Evolutionary conservation across 2,329 filamentous ascomycete species (phyloP).

Genomic region (Colletotrichum sp.): DNA sequence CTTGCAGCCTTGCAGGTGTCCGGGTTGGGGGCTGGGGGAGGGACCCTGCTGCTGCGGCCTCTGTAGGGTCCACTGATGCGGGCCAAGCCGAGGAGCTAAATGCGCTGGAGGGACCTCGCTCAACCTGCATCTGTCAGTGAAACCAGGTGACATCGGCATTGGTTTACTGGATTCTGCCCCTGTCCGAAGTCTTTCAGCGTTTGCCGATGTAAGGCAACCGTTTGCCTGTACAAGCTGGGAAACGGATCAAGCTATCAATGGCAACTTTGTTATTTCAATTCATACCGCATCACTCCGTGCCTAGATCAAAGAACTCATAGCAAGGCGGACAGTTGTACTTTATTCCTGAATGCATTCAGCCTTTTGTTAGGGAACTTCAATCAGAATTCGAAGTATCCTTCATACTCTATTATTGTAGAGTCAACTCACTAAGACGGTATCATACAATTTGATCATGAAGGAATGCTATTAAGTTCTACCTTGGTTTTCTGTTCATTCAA

Average conservation of each 20-base stretch:
- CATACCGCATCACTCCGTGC: neutral
- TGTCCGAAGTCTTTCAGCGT: neutral
- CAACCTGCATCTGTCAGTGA: neutral
- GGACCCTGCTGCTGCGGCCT: conserved; percentile 9
- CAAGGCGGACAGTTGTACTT: neutral
- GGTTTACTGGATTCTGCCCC: neutral
- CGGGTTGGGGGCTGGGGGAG: neutral
- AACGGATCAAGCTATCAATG: neutral
- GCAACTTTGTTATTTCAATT: neutral
- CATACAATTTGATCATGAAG: neutral
- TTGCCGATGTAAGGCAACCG: neutral
- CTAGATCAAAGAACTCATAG: neutral
- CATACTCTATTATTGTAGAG: neutral
- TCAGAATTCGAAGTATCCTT: neutral
- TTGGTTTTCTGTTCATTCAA: neutral
- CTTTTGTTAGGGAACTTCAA: neutral
- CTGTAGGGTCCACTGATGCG: conserved; percentile 20
- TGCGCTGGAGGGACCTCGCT: conserved; percentile 7
- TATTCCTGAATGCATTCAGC: neutral
- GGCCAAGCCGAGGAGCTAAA: conserved; percentile 21
- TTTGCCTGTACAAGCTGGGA: neutral
- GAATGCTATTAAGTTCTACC: neutral
- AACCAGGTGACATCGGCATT: neutral
- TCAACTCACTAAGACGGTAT: neutral
- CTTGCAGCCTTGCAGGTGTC: conserved; percentile 13